Evolutionary conservation across 2,329 filamentous ascomycete species (phyloP).

Genomic region (Trichocomaceae sp.): DNA sequence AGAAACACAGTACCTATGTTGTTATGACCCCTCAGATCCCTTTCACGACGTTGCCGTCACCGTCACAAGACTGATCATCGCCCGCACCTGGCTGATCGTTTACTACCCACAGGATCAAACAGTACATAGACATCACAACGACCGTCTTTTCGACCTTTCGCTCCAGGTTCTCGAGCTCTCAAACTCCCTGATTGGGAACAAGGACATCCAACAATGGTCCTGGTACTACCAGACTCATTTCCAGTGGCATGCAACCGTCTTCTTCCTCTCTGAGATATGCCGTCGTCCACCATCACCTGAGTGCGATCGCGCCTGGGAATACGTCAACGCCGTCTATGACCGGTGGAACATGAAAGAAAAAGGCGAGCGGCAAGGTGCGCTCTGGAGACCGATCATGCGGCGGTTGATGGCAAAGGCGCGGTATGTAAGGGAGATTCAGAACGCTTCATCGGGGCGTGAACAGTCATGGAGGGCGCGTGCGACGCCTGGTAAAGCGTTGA

Average conservation of each 20-base stretch:
- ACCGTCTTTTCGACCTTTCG: not conserved
- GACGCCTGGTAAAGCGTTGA: no score
- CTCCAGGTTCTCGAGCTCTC: not conserved
- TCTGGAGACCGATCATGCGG: not conserved
- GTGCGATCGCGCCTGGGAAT: conserved; percentile 54
- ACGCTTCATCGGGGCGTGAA: no score
- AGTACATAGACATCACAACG: no score
- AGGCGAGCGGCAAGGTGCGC: no score
- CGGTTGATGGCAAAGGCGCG: not conserved
- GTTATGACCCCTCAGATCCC: no score
- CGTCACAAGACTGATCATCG: conserved; percentile 15
- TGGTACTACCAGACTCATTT: conserved; percentile 44
- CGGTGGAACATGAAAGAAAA: not conserved
- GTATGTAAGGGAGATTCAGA: not conserved
- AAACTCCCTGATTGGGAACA: not conserved
- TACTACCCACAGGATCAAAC: conserved; percentile 16
- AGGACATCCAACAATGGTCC: not conserved
- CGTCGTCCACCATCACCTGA: conserved; percentile 49
- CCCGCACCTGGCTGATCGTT: conserved; percentile 17
- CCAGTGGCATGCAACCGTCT: conserved; percentile 59
- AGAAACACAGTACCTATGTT: no score
- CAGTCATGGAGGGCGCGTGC: no score
- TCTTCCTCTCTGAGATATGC: conserved; percentile 54
- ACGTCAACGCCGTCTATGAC: not conserved
- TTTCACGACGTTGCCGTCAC: no score